phyloP scores from a whole-genome alignment of 2,329 filamentous ascomycete species.

The Chaetomium olivaceum region DNA sequence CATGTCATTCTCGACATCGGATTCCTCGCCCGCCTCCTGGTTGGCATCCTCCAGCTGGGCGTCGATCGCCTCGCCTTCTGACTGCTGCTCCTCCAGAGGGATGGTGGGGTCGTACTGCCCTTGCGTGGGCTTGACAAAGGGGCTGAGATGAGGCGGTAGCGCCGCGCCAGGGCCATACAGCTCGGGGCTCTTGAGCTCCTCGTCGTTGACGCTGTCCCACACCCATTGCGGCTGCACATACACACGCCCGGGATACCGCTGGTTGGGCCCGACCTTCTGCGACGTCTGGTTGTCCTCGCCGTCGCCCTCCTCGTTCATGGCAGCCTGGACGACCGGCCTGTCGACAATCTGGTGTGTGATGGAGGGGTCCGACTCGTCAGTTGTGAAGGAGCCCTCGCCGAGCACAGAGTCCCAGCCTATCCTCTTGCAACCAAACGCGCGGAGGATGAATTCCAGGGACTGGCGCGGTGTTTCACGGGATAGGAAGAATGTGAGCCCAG shows the following conservation, averaged over 20 bases:
- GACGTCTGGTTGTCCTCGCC: conserved; percentile 63
- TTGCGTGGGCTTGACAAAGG: conserved; percentile 85
- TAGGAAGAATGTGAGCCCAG: conserved; percentile 86
- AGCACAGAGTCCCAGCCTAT: conserved; percentile 92
- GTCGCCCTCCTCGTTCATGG: conserved; percentile 50
- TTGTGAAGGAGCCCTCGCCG: conserved; percentile 89
- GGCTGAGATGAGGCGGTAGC: conserved; percentile 90
- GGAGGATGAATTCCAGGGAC: conserved; percentile 87
- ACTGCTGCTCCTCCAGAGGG: conserved; percentile 82
- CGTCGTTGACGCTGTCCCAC: conserved; percentile 94
- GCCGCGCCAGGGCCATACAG: conserved; percentile 87
- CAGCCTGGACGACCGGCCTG: conserved; percentile 71
- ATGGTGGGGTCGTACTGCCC: conserved; percentile 91
- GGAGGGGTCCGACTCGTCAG: conserved; percentile 78
- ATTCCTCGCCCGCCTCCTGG: conserved; percentile 49
- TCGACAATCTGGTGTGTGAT: conserved; percentile 98
- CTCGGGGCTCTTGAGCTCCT: conserved; percentile 82
- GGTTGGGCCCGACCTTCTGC: conserved; percentile 60
- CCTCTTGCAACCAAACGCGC: conserved; percentile 92
- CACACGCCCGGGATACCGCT: conserved; percentile 82
- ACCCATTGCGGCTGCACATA: conserved; percentile 99
- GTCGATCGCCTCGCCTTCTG: conserved; percentile 78
- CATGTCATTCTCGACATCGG: conserved; percentile 43
- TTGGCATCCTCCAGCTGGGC: conserved; percentile 60
- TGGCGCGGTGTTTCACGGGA: conserved; percentile 91